These are phyloP conservation scores for Fusarium pseudoanthophilum DNA, from an alignment of 2,329 filamentous ascomycete genomes.

Conservation along the genomic window DNA sequence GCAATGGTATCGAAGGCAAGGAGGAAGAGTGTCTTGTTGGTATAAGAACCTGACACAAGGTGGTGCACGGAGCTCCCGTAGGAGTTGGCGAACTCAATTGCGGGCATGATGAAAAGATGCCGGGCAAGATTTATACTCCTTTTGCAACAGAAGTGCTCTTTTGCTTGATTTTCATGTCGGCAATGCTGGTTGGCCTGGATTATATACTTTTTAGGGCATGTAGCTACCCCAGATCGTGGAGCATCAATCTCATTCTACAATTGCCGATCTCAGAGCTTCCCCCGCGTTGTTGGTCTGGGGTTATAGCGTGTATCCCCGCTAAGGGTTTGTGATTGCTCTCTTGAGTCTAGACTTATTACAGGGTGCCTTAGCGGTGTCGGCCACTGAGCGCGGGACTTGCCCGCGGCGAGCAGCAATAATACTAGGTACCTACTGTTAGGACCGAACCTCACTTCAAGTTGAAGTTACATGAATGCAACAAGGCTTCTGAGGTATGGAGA, in stretches of 20 bases:
- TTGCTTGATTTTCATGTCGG: not conserved
- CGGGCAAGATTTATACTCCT: not conserved
- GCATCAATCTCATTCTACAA: not conserved
- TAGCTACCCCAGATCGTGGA: not conserved
- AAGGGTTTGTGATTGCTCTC: too few species aligned
- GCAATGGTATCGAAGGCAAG: slow-evolving; percentile 5
- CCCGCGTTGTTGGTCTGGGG: not conserved
- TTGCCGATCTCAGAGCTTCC: not conserved
- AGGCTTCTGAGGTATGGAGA: too few species aligned
- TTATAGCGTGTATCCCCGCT: not conserved
- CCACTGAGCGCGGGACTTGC: not conserved
- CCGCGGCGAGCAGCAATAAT: not conserved
- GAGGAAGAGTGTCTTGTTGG: slow-evolving; percentile 1
- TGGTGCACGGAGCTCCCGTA: not conserved
- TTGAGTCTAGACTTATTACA: not conserved
- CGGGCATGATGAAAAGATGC: not conserved
- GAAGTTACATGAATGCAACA: too few species aligned
- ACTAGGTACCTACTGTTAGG: not conserved
- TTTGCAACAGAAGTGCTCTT: too few species aligned
- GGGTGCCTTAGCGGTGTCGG: not conserved
- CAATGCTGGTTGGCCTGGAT: not conserved
- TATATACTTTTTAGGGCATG: not conserved
- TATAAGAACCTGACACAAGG: not conserved
- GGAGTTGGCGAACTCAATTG: not conserved
- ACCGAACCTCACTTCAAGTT: not conserved